Conservation (phyloP, 2,329 filamentous ascomycete genomes). For the Aureobasidium melanogenum region DNA sequence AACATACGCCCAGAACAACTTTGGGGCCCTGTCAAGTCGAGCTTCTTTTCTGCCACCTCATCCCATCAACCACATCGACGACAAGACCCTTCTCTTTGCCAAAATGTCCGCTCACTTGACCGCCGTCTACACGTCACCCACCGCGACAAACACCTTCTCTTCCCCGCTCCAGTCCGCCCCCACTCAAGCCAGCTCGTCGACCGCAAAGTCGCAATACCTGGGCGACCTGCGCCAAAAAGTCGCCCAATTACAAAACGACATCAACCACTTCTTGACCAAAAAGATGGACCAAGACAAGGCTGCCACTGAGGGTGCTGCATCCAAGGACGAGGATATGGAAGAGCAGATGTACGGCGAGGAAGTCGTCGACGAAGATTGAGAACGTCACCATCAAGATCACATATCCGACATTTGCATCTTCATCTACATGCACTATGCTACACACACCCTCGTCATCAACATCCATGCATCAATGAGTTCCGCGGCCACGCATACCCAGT, state of each 20-base stretch:
- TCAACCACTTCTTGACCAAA: slow-evolving; percentile 63
- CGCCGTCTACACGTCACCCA: slow-evolving; percentile 22
- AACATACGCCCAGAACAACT: neutral
- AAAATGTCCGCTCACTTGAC: slow-evolving; percentile 13
- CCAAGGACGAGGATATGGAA: slow-evolving; percentile 30
- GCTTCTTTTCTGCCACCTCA: neutral
- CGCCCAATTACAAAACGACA: slow-evolving; percentile 49
- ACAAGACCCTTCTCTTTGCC: neutral
- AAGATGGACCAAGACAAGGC: slow-evolving; percentile 67
- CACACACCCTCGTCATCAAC: slow-evolving; percentile 14
- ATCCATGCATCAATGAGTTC: slow-evolving; percentile 36
- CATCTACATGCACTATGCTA: neutral
- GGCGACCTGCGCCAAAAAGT: slow-evolving; percentile 49
- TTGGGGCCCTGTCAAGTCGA: neutral
- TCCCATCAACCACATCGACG: neutral
- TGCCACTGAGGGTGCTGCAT: slow-evolving; percentile 26
- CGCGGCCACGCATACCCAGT: slow-evolving; percentile 33
- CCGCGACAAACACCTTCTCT: slow-evolving; percentile 18
- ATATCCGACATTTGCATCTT: neutral
- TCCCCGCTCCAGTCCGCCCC: slow-evolving; percentile 16
- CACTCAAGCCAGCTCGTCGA: slow-evolving; percentile 23
- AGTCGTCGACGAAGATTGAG: slow-evolving; percentile 48
- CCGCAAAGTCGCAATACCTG: slow-evolving; percentile 53
- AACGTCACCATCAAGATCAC: neutral
- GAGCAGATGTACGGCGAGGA: slow-evolving; percentile 85